Evolutionary conservation across 208 protist genomes (phyloP), one percentile per base, ranked within the genome.

Genomic region (Wallacemonas rigidus): DNA sequence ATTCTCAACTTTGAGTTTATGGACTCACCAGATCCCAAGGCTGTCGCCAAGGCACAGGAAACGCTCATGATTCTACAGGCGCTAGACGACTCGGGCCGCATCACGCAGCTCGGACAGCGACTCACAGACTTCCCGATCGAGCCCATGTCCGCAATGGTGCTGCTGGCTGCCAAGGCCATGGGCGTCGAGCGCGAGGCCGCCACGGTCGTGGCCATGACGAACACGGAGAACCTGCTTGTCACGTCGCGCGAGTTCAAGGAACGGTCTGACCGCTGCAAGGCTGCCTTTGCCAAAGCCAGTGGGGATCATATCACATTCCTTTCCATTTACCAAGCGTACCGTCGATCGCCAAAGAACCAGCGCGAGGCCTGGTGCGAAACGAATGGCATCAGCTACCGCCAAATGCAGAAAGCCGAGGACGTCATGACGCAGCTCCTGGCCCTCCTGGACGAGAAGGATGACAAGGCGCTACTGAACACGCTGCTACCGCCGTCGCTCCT

Each of bases 81-180:
- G 1, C 82, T 99, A 0, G 97, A 99, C 77, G 89, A 71, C 14
- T 36, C 83, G 11, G 91, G 92, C 11, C 67, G 58, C 17, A 92
- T 98, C 67, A 98, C 94, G 2, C 74, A 80, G 87, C 71, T 98
- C 79, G 98, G 98, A 4, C 74, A 84, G 67, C 91, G 98, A 7
- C 93, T 99, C 79, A 98, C 96, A 3, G 96, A 99, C 82, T 99
- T 99, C 70, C 98, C 99, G 4, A 93, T 99, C 68, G 98, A 99
- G 64, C 98, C 99, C 36, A 95, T 86, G 73, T 75, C 99, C 1
- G 94, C 97, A 14, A 99, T 99, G 87, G 98, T 98, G 68, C 77
- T 99, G 6, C 93, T 99, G 47, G 85, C 88, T 0, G 93, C 87
- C 11, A 96, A 97, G 60, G 96, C 98, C 7, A 69, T 99, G 1